These are phyloP conservation scores for Usnea hakonensis DNA, from an alignment of 495 filamentous ascomycete genomes.

Conservation along the genomic window DNA sequence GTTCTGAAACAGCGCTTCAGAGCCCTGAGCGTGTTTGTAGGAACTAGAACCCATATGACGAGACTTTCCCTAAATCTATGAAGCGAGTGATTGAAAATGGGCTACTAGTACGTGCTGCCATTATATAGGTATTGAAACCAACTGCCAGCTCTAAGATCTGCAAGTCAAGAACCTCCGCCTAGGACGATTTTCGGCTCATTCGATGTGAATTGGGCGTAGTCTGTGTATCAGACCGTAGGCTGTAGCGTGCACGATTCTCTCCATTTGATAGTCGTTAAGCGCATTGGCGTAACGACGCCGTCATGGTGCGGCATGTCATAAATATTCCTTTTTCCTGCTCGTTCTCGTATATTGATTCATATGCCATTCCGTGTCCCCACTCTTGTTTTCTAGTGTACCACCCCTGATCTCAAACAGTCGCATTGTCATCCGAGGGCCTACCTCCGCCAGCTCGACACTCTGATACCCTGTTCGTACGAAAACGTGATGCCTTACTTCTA, in stretches of 20 bases:
- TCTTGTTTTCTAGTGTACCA: conserved; percentile 90
- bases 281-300: not conserved
- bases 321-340: conserved; percentile 83
- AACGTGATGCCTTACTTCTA: conserved; percentile 78
- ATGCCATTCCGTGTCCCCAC: conserved; percentile 94
- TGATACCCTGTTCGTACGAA: conserved; percentile 79
- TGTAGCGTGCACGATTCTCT: too few species aligned
- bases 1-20: not conserved
- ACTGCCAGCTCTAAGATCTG: too few species aligned
- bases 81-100: not conserved
- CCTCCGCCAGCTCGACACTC: conserved; percentile 87
- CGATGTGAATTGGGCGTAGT: too few species aligned
- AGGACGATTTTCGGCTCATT: too few species aligned
- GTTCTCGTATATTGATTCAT: conserved; percentile 92
- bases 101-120: not conserved
- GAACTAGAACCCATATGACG: not conserved
- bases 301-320: conserved; percentile 40
- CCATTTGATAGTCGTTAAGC: too few species aligned
- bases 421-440: conserved; percentile 96
- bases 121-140: too few species aligned
- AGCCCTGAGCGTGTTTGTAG: not conserved
- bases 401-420: conserved; percentile 86
- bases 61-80: not conserved
- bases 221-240: too few species aligned
- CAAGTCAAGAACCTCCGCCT: too few species aligned